These are phyloP conservation scores for Thyridium curvatum DNA, from an alignment of 2,329 filamentous ascomycete genomes.

Conservation along the genomic window DNA sequence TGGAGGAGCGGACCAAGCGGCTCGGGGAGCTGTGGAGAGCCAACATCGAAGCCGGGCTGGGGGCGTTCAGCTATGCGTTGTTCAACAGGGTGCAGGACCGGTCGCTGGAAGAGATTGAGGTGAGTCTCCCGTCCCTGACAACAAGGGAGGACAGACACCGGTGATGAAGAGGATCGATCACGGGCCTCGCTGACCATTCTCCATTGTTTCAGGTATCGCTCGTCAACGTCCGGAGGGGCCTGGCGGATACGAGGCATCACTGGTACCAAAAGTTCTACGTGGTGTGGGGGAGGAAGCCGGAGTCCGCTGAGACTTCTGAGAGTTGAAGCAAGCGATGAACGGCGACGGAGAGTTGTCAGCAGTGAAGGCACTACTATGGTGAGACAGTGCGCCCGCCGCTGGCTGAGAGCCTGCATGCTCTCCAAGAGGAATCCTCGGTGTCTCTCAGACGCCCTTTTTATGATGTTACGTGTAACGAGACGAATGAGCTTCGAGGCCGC, in stretches of 20 bases:
- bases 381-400: no score
- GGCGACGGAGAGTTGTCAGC: background rate
- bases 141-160: conserved; percentile 4
- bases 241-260: conserved; percentile 39
- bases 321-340: background rate
- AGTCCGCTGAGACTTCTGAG: background rate
- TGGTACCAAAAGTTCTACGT: conserved; percentile 43
- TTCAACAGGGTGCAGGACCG: conserved; percentile 26
- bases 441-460: no score
- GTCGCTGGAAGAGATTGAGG: conserved; percentile 42
- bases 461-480: no score
- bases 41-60: conserved; percentile 19
- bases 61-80: conserved; percentile 20
- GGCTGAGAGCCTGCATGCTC: no score
- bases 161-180: background rate
- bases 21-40: conserved; percentile 22
- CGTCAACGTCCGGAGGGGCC: conserved; percentile 40
- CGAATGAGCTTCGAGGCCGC: no score
- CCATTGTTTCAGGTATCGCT: conserved; percentile 31
- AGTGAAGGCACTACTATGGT: background rate
- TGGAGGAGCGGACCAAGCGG: conserved; percentile 17
- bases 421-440: no score
- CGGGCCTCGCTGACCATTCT: conserved; percentile 9
- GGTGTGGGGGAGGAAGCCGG: conserved; percentile 44
- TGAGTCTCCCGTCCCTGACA: conserved; percentile 18